Evolutionary conservation across 805 yeast species (phyloP).

Genomic region (Lachancea sp.): DNA sequence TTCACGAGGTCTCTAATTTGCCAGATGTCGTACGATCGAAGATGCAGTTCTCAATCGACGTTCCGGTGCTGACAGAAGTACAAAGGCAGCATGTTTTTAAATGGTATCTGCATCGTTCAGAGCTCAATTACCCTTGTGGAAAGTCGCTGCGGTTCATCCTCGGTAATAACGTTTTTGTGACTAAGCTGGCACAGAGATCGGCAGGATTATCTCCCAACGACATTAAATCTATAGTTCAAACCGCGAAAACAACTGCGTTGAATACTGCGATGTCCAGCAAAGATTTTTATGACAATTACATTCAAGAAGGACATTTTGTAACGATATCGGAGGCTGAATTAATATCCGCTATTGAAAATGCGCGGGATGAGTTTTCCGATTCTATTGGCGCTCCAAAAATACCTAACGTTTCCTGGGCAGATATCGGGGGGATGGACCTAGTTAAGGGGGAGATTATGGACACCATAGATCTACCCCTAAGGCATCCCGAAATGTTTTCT

Average conservation of each 20-base stretch:
- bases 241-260: constrained; percentile 51
- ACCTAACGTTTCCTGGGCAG: constrained; percentile 94
- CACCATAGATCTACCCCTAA: constrained; percentile 92
- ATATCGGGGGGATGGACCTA: constrained; percentile 88
- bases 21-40: constrained; percentile 59
- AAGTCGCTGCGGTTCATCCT: background rate
- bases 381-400: constrained; percentile 96
- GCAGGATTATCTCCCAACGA: constrained; percentile 92
- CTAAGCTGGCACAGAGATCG: constrained; percentile 68
- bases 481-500: constrained; percentile 82
- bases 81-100: constrained; percentile 65
- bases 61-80: constrained; percentile 70
- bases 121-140: constrained; percentile 1
- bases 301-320: constrained; percentile 25
- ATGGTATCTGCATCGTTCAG: constrained; percentile 36
- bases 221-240: constrained; percentile 59
- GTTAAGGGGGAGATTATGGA: constrained; percentile 91
- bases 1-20: constrained; percentile 60
- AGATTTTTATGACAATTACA: background rate
- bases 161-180: constrained; percentile 38
- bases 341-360: constrained; percentile 64
- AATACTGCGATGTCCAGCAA: background rate
- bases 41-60: constrained; percentile 68
- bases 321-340: constrained; percentile 46
- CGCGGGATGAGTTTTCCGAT: constrained; percentile 83